Conservation (phyloP, 768 basidiomycete genomes). For the Dioszegia crocea region DNA sequence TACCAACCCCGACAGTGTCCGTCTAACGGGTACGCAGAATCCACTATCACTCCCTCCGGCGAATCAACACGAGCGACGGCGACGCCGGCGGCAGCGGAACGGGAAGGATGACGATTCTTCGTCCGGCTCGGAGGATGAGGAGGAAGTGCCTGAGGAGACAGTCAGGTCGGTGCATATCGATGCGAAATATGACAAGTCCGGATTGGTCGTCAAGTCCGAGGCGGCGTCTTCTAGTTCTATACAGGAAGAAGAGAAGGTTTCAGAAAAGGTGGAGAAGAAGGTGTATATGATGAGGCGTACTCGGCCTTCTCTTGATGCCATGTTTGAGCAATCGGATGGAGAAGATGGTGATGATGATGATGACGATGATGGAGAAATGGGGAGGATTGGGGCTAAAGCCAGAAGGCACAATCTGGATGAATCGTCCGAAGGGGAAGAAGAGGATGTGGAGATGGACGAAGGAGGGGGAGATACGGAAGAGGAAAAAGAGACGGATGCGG, state of each 20-base stretch:
- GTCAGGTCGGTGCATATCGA: background rate
- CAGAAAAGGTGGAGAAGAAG: background rate
- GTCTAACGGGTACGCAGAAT: no score
- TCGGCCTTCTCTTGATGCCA: background rate
- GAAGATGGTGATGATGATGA: background rate
- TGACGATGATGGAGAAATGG: background rate
- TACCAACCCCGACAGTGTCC: no score
- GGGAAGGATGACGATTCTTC: background rate
- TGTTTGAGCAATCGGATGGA: background rate
- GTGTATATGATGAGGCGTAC: background rate
- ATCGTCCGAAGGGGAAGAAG: background rate
- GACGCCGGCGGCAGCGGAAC: no score
- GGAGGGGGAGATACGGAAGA: background rate
- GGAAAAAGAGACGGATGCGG: conserved; percentile 5
- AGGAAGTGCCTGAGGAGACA: no score
- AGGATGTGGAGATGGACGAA: background rate
- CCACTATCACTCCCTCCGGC: no score
- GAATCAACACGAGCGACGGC: background rate
- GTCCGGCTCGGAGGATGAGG: background rate
- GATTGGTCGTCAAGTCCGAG: background rate
- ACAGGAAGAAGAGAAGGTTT: background rate
- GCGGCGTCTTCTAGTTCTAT: background rate
- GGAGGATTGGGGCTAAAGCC: background rate
- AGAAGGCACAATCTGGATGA: background rate
- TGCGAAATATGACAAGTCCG: background rate